These are phyloP conservation scores for Thielaviopsis populi DNA, from an alignment of 2,329 filamentous ascomycete genomes.

Conservation along the genomic window DNA sequence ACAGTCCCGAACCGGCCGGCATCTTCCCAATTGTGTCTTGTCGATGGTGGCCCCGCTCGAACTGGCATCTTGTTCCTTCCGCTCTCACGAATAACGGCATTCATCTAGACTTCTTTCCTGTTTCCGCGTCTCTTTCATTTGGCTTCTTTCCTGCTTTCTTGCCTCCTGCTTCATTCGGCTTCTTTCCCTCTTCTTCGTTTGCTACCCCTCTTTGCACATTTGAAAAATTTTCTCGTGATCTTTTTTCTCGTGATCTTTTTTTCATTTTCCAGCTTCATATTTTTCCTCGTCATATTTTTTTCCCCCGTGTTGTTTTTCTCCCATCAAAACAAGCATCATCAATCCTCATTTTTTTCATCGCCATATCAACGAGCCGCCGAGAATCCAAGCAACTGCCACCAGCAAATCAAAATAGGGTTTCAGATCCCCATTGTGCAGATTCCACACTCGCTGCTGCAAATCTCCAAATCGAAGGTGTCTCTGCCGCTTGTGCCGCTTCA, in stretches of 20 bases:
- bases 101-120: conserved; percentile 1
- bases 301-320: background rate
- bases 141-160: background rate
- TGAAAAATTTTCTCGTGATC: background rate
- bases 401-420: background rate
- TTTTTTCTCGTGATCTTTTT: background rate
- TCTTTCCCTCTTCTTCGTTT: background rate
- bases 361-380: background rate
- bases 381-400: background rate
- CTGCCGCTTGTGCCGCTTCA: background rate
- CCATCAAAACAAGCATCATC: conserved; percentile 4
- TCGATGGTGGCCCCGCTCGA: background rate
- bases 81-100: conserved; percentile 1
- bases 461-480: background rate
- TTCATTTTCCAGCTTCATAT: background rate
- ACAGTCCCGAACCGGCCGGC: too few relatives aligned
- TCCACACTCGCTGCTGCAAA: background rate
- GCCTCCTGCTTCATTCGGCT: too few relatives aligned
- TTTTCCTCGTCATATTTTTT: background rate
- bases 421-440: background rate
- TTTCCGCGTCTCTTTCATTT: background rate
- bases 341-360: conserved; percentile 3
- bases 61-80: background rate
- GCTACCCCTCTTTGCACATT: background rate
- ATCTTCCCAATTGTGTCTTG: background rate